Evolutionary conservation across 2,329 filamentous ascomycete species (phyloP).

Genomic region (Sporothrix pseudoabietina): DNA sequence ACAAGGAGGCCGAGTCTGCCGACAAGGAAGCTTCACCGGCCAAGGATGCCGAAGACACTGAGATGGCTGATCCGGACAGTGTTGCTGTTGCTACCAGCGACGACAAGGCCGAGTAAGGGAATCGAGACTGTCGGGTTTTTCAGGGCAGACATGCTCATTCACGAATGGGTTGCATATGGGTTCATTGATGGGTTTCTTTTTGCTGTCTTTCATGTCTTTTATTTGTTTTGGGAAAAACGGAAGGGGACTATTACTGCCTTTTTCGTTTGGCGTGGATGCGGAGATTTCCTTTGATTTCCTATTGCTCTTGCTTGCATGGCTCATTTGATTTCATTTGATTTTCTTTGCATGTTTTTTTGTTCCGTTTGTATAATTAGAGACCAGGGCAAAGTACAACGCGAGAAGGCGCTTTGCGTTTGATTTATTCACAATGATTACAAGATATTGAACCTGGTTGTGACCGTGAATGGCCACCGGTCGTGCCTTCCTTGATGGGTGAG

Average conservation of each 20-base stretch:
- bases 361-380: constrained; percentile 15
- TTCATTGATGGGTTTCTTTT: constrained; percentile 15
- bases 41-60: constrained; percentile 53
- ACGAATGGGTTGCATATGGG: background rate
- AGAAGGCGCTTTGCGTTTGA: background rate
- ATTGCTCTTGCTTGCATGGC: background rate
- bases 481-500: constrained; percentile 8
- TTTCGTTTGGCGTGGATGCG: constrained; percentile 23
- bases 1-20: background rate
- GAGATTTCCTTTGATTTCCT: background rate
- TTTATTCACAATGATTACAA: background rate
- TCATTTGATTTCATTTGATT: background rate
- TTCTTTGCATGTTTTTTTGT: background rate
- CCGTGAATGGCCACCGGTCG: background rate
- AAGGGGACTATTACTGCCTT: background rate
- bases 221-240: background rate
- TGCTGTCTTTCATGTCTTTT: too few species aligned
- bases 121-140: background rate
- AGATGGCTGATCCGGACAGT: constrained; percentile 53
- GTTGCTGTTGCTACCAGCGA: constrained; percentile 36
- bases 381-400: background rate
- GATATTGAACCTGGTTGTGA: background rate
- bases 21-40: constrained; percentile 31
- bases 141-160: background rate
- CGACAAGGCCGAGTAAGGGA: constrained; percentile 33